Evolutionary conservation across 2,329 filamentous ascomycete genomes (phyloP).

Genomic region (Sarocladium oryzae): DNA sequence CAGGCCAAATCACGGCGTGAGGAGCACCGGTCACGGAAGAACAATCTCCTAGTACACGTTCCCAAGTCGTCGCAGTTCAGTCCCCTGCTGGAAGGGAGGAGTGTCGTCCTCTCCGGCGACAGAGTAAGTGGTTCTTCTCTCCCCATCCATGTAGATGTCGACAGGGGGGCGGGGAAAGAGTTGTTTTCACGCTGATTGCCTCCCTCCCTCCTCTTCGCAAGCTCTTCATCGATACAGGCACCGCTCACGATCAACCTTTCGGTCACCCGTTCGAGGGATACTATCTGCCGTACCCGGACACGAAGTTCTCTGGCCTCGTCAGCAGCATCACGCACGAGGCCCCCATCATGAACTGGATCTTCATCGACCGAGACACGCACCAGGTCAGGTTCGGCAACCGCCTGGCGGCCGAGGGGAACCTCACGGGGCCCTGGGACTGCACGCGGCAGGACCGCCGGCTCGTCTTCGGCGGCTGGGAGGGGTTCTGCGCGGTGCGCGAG

Average conservation of each 20-base stretch:
- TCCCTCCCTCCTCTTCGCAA: no score
- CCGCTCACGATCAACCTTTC: neutral
- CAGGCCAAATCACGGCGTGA: slow-evolving; percentile 38
- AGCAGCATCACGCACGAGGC: slow-evolving; percentile 42
- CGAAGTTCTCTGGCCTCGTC: slow-evolving; percentile 37
- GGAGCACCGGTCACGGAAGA: slow-evolving; percentile 41
- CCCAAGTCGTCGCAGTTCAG: slow-evolving; percentile 39
- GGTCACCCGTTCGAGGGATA: slow-evolving; percentile 50
- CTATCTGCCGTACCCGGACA: slow-evolving; percentile 50
- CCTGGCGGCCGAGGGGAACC: slow-evolving; percentile 32
- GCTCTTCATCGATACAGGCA: slow-evolving; percentile 40
- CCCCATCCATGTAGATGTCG: slow-evolving; percentile 16
- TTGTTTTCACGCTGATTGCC: no score
- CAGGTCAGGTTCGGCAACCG: slow-evolving; percentile 41
- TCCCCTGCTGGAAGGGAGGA: slow-evolving; percentile 35
- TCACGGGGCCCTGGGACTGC: slow-evolving; percentile 44
- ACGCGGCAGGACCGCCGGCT: slow-evolving; percentile 45
- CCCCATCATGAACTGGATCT: slow-evolving; percentile 47
- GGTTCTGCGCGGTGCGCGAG: slow-evolving; percentile 41
- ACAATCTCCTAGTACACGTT: slow-evolving; percentile 40
- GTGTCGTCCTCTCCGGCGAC: slow-evolving; percentile 37
- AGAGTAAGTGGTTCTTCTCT: slow-evolving; percentile 17
- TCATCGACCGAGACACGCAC: slow-evolving; percentile 37
- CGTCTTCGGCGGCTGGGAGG: slow-evolving; percentile 43
- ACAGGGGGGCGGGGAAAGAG: no score